phyloP scores from a whole-genome alignment of 2,329 filamentous ascomycete species.

The Rachicladosporium sp. region DNA sequence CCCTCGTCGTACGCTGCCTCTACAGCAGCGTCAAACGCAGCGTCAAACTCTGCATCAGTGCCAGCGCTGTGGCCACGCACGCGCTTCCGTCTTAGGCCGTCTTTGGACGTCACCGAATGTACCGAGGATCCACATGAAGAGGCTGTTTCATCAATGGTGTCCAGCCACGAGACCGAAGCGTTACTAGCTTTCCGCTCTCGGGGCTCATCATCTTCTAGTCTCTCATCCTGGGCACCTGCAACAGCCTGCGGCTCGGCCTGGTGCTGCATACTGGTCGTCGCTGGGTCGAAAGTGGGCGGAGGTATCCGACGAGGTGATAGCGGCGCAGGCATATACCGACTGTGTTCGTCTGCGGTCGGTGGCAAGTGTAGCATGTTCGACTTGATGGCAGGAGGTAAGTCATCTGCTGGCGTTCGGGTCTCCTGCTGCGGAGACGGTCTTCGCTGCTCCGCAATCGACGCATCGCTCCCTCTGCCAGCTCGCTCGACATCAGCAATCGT shows the following conservation, averaged over 20 bases:
- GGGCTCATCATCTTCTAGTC: not conserved
- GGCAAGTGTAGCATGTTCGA: slow-evolving; percentile 13
- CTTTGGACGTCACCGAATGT: slow-evolving; percentile 65
- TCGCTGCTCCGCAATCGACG: not conserved
- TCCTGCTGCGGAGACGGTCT: not conserved
- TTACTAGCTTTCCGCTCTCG: slow-evolving; percentile 11
- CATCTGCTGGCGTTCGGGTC: not conserved
- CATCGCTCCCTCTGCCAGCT: slow-evolving; percentile 4
- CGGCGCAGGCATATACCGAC: slow-evolving; percentile 54
- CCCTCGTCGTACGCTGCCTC: slow-evolving; percentile 93
- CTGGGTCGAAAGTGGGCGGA: slow-evolving; percentile 29
- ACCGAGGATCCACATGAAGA: slow-evolving; percentile 69
- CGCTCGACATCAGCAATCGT: slow-evolving; percentile 18
- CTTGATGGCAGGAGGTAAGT: not conserved
- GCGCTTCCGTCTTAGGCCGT: slow-evolving; percentile 56
- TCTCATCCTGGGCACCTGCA: not conserved
- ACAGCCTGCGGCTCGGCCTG: not conserved
- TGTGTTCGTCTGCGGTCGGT: slow-evolving; percentile 20
- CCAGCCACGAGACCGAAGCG: slow-evolving; percentile 28
- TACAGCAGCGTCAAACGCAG: slow-evolving; percentile 84
- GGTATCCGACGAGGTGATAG: slow-evolving; percentile 51
- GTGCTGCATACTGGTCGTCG: not conserved
- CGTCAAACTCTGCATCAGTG: slow-evolving; percentile 85
- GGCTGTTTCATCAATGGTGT: slow-evolving; percentile 64
- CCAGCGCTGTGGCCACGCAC: slow-evolving; percentile 55